These are phyloP conservation scores for Phaeosphaeria sp. DNA, from an alignment of 2,329 filamentous ascomycete species.

Conservation along the genomic window DNA sequence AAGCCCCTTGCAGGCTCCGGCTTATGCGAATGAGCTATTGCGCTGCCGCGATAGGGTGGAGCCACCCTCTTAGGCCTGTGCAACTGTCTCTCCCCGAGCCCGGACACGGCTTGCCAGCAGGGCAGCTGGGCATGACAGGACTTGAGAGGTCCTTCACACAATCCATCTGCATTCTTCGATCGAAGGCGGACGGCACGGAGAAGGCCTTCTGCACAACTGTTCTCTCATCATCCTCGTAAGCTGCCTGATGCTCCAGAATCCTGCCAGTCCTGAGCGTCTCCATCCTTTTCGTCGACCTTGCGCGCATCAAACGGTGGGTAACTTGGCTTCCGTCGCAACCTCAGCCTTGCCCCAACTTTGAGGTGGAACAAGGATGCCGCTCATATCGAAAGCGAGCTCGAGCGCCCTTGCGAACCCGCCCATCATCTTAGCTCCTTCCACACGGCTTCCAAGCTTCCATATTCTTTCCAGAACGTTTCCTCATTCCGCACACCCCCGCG, in stretches of 20 bases:
- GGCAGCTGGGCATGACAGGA: conserved; percentile 6
- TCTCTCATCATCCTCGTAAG: background rate
- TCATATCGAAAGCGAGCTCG: conserved; percentile 37
- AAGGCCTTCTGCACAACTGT: background rate
- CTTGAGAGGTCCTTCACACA: background rate
- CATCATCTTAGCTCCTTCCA: conserved; percentile 46
- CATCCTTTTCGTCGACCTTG: conserved; percentile 15
- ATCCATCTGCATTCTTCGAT: background rate
- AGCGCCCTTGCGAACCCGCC: conserved; percentile 33
- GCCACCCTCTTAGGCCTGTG: conserved; percentile 11
- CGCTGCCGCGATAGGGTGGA: conserved; percentile 27
- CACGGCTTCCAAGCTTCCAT: conserved; percentile 29
- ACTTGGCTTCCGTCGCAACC: conserved; percentile 33
- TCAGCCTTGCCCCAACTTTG: conserved; percentile 48
- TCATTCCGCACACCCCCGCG: conserved; percentile 41
- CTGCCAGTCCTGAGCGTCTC: background rate
- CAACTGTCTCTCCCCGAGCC: conserved; percentile 18
- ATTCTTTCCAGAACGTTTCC: conserved; percentile 40
- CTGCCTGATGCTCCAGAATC: background rate
- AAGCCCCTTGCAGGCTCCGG: conserved; percentile 40
- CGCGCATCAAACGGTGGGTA: conserved; percentile 40
- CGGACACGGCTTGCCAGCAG: conserved; percentile 8
- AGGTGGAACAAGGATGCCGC: conserved; percentile 37
- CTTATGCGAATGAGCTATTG: conserved; percentile 24
- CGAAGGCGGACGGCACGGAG: background rate